Percentiles rank a stretch among this genome's conserved stretches.
Conservation (phyloP, 1,284 basidiomycete genomes). For the Tylopilus sp. region DNA sequence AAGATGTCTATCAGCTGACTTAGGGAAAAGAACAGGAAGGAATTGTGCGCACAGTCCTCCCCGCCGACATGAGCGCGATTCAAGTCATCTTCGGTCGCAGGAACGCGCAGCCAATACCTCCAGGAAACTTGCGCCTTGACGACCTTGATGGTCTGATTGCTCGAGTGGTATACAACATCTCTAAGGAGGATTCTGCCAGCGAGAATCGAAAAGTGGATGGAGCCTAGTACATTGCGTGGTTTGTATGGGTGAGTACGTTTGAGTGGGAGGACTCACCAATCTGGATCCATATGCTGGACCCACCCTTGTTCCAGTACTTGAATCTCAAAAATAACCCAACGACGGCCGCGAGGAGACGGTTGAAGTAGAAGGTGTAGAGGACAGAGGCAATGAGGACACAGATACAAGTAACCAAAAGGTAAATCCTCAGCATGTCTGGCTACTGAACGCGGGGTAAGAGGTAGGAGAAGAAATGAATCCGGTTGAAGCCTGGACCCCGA, state of each 20-base stretch:
- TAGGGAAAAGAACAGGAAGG: neutral
- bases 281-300: conserved; percentile 70
- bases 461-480: neutral
- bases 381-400: conserved; percentile 69
- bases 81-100: conserved; percentile 62
- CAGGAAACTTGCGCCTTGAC: conserved; percentile 84
- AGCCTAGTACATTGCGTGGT: conserved; percentile 42
- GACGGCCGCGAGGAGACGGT: conserved; percentile 71
- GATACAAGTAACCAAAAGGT: conserved; percentile 69
- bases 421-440: conserved; percentile 48
- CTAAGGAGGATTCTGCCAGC: conserved; percentile 83
- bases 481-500: neutral
- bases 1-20: conserved; percentile 5
- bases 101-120: conserved; percentile 87
- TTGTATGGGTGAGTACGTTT: neutral
- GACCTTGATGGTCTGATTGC: conserved; percentile 81
- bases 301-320: conserved; percentile 67
- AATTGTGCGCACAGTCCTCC: conserved; percentile 42
- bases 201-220: conserved; percentile 87
- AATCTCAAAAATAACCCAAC: conserved; percentile 60
- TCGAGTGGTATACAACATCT: conserved; percentile 83
- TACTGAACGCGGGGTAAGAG: conserved; percentile 17
- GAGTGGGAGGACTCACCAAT: conserved; percentile 51
- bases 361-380: conserved; percentile 87
- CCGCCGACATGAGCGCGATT: conserved; percentile 50